phyloP scores from a whole-genome alignment of 208 protist genomes.

The Balamuthia mandrillaris region DNA sequence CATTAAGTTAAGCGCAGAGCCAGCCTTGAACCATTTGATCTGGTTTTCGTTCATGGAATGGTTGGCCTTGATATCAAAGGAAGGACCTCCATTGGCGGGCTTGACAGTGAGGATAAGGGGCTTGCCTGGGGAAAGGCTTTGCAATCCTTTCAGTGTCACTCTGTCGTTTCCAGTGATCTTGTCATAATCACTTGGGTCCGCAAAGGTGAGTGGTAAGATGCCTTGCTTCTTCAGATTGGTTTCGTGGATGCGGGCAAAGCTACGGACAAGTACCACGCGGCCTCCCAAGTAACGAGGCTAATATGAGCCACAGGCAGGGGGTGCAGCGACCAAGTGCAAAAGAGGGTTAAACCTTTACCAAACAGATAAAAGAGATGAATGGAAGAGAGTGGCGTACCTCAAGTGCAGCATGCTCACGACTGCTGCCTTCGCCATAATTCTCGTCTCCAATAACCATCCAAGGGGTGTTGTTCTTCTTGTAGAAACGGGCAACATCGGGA shows the following conservation, averaged over 20 bases:
- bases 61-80: slow-evolving; percentile 63
- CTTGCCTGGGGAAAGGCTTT: slow-evolving; percentile 58
- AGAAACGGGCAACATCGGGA: slow-evolving; percentile 62
- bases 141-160: slow-evolving; percentile 54
- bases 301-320: not conserved
- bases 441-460: slow-evolving; percentile 84
- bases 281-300: slow-evolving; percentile 69
- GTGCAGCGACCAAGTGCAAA: not conserved
- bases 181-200: slow-evolving; percentile 76
- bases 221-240: slow-evolving; percentile 86
- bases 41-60: slow-evolving; percentile 81
- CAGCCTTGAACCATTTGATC: slow-evolving; percentile 82
- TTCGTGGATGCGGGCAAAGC: slow-evolving; percentile 84
- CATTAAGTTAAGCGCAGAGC: slow-evolving; percentile 79
- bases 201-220: slow-evolving; percentile 79
- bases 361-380: too few species aligned
- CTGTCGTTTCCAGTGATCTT: slow-evolving; percentile 59
- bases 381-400: slow-evolving; percentile 47
- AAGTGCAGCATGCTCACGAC: slow-evolving; percentile 81
- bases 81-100: not conserved
- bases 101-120: not conserved
- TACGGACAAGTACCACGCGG: slow-evolving; percentile 71
- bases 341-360: too few species aligned
- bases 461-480: slow-evolving; percentile 61
- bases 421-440: slow-evolving; percentile 82